A percentile compares a stretch with the other conserved stretches of the same genome.
phyloP scores from a whole-genome alignment of 2,329 filamentous ascomycete genomes.

The Polychaeton citri region DNA sequence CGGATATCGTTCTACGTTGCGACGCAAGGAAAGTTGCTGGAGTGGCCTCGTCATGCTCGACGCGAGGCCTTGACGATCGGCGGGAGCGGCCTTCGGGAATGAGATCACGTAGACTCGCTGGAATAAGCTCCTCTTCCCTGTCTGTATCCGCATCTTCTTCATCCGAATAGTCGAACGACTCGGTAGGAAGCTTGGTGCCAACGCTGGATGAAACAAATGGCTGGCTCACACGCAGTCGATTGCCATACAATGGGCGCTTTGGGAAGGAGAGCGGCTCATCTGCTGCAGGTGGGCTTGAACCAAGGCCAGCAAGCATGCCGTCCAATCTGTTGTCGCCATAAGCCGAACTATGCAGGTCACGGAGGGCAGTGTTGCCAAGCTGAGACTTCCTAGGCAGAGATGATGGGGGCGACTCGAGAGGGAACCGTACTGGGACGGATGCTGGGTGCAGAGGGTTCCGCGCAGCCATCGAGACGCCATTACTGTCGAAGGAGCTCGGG shows the following conservation, averaged over 20 bases:
- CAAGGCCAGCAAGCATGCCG: conserved; percentile 28
- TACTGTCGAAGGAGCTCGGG: conserved; percentile 90
- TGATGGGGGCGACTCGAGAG: conserved; percentile 69
- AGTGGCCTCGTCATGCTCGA: conserved; percentile 37
- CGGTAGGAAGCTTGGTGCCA: conserved; percentile 25
- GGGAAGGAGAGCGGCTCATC: conserved; percentile 56
- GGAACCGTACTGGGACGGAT: conserved; percentile 84
- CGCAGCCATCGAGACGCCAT: conserved; percentile 84
- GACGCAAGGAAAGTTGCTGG: conserved; percentile 20
- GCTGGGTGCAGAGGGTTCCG: conserved; percentile 82
- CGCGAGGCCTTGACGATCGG: conserved; percentile 44
- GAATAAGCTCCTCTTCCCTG: conserved; percentile 84
- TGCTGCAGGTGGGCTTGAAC: conserved; percentile 47
- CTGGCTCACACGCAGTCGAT: conserved; percentile 41
- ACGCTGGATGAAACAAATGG: conserved; percentile 49
- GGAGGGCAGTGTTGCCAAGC: conserved; percentile 29
- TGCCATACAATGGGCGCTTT: conserved; percentile 51
- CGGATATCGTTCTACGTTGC: conserved; percentile 27
- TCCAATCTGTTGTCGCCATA: conserved; percentile 48
- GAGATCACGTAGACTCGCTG: conserved; percentile 51
- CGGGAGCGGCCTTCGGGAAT: conserved; percentile 48
- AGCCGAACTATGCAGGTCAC: conserved; percentile 50
- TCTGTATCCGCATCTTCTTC: conserved; percentile 55
- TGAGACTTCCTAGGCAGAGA: conserved; percentile 38
- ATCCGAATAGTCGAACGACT: conserved; percentile 40